These are phyloP conservation scores for Arthroderma sp. DNA, from an alignment of 2,329 filamentous ascomycete species.

Conservation along the genomic window DNA sequence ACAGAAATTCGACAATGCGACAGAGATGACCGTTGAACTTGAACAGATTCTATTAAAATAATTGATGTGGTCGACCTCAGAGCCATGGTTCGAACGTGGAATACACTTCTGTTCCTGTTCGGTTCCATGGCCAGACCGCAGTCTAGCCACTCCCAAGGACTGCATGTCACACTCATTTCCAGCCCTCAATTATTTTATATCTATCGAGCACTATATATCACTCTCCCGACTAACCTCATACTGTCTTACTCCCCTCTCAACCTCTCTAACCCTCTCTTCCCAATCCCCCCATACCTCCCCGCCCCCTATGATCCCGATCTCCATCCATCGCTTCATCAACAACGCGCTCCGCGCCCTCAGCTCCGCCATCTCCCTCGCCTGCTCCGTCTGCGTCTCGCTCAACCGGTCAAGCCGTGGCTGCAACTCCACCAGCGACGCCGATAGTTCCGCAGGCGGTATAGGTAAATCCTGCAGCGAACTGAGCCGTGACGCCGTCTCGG, in stretches of 20 bases:
- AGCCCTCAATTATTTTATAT: background rate
- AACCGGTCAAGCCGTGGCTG: conserved; percentile 29
- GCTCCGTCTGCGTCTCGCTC: conserved; percentile 23
- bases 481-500: conserved; percentile 35
- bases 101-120: no score
- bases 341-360: conserved; percentile 31
- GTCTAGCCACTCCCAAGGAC: no score
- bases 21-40: no score
- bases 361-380: conserved; percentile 28
- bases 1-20: no score
- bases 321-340: conserved; percentile 58
- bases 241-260: conserved; percentile 53
- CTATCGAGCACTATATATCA: conserved; percentile 22
- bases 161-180: no score
- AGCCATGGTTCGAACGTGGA: no score
- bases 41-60: no score
- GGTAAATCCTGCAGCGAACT: conserved; percentile 36
- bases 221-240: conserved; percentile 46
- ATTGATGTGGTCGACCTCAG: no score
- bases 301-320: conserved; percentile 53
- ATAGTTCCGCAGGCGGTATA: conserved; percentile 30
- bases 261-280: conserved; percentile 52
- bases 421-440: conserved; percentile 29
- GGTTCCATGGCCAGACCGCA: no score
- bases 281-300: conserved; percentile 58